Base-by-base conservation (phyloP, 1,139 yeast species). In the Sugiyamaella xylanicola region DNA sequence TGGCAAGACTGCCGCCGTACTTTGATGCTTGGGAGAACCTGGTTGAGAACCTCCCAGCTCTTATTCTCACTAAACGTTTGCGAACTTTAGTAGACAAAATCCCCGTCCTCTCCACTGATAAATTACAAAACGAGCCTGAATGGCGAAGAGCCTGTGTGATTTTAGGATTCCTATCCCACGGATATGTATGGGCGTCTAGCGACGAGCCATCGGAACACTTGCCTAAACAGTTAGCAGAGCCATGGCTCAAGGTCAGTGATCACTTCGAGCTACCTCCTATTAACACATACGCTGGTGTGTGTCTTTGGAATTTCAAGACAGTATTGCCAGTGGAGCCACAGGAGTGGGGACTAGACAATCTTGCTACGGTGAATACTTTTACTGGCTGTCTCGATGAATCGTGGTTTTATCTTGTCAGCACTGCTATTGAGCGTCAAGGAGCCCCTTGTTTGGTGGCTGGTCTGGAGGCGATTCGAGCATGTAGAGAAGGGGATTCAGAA, bases 391-490 rank as follows among this genome's bases (percentile, higher is more conserved):
- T 86, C 45, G 97, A 92, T 70, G 98, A 92, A 71, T 82, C 89
- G 62, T 92, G 98, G 98, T 92, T 92, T 69, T 92, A 89, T 68
- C 76, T 91, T 59, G 93, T 91, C 15, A 86, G 95, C 65, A 93
- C 91, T 1, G 89, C 83, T 61, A 88, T 92, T 66, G 98, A 92
- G 72, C 79, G 84, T 63, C 83, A 81, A 59, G 96, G 97, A 36
- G 91, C 95, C 0, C 78, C 82, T 25, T 80, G 86, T 58, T 71
- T 87, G 50, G 74, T 75, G 1, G 72, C 77, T 27, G 92, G 92
- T 2, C 65, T 86, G 45, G 79, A 79, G 21, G 89, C 93, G 0
- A 78, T 89, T 48, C 75, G 76, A 48, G 78, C 81, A 3, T 84
- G 84, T 1, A 72, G 87, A 56, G 64, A 65, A 2, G 71, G 73